Base-by-base conservation (phyloP, 2,329 filamentous ascomycete genomes). In the Leptographium procerum region DNA sequence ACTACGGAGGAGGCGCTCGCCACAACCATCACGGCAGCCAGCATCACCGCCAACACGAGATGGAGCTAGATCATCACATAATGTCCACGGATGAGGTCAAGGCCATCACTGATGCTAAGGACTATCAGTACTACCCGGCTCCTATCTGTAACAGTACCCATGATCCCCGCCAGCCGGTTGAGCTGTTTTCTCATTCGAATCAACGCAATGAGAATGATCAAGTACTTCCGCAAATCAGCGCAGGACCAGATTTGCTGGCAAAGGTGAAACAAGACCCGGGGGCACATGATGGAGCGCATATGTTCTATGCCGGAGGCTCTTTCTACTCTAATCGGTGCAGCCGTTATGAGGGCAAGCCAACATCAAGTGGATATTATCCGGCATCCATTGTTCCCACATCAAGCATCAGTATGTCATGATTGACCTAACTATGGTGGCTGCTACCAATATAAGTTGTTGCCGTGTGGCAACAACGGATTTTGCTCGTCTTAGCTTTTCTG, bases 41-140 rank as follows among this genome's bases (percentile, higher is more conserved):
- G 28, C 57, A 58, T 2, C 45, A 61, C 13, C 22, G 40, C 2
- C 75, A 78, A 56, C 75, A 79, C 56, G 77, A 81, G 6, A 71
- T 82, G 47, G 73, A 73, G 0, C 69, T 75, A 55, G 80, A 83
- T 53, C 70, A 77, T 6, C 55, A 48, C 1, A 73, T 79, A 57
- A 77, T 84, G 40, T 71, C 77, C 9, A 61, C 75, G 1, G 77
- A 82, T 22, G 77, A 82, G 13, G 73, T 74, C 24, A 81, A 82
- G 66, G 67, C 72, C 2, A 75, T 82, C 48, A 71, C 75, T 0
- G 73, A 69, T 14, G 67, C 73, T 16, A 81, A 80, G 61, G 75
- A 73, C 0, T 83, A 83, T 60, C 76, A 80, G 59, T 83, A 83
- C 63, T 83, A 77, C 62, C 77, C 78, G 0, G 70, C 71, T 0